Conservation (phyloP, 2,329 filamentous ascomycete species). For the Colletotrichum spinosum region DNA sequence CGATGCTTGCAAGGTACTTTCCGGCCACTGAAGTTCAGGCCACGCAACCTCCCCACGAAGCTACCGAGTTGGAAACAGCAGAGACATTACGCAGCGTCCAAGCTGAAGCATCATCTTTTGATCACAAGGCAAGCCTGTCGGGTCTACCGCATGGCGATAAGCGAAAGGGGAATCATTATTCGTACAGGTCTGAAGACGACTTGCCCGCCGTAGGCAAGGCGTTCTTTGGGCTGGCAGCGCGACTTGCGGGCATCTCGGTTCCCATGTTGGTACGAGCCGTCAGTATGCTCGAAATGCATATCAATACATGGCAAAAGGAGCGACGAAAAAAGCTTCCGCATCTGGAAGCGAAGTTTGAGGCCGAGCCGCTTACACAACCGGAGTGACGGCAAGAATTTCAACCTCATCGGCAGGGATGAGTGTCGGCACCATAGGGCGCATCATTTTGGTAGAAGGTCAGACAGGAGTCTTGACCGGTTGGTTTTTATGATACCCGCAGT, state of each 20-base stretch:
- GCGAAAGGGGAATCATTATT: conserved; percentile 27
- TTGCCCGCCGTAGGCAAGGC: conserved; percentile 45
- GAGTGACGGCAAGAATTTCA: background rate
- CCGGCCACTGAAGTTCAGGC: conserved; percentile 43
- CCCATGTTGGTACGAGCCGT: conserved; percentile 50
- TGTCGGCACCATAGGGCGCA: too few relatives aligned
- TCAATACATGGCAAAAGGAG: conserved; percentile 49
- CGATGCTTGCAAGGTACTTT: conserved; percentile 47
- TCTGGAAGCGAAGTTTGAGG: conserved; percentile 10
- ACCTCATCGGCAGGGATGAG: too few relatives aligned
- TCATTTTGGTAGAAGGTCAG: too few relatives aligned
- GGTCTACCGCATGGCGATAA: background rate
- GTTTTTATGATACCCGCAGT: too few relatives aligned
- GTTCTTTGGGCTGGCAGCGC: conserved; percentile 49
- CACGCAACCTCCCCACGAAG: conserved; percentile 38
- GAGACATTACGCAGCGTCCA: conserved; percentile 22
- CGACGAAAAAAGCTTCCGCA: conserved; percentile 16
- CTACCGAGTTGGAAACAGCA: conserved; percentile 43
- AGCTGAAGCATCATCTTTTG: conserved; percentile 22
- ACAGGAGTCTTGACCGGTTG: too few relatives aligned
- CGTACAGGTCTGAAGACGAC: conserved; percentile 43
- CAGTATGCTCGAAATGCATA: conserved; percentile 51
- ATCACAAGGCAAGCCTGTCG: background rate
- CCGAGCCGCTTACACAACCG: background rate
- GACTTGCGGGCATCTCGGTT: conserved; percentile 48